These are phyloP conservation scores for Draba incana DNA, from an alignment of 345 rosid species.

Conservation along the genomic window DNA sequence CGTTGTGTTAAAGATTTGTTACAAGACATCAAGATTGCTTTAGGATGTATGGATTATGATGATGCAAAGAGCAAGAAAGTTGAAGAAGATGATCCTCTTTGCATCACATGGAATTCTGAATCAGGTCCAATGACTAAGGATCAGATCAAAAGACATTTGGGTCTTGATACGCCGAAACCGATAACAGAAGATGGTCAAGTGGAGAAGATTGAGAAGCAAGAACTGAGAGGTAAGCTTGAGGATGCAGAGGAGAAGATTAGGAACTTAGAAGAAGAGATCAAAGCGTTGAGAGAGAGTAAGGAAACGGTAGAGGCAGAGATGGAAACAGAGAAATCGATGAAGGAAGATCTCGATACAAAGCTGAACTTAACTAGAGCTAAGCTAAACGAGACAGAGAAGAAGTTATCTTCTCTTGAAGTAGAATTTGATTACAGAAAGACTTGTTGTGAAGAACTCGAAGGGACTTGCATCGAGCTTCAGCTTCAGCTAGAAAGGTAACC, in stretches of 20 bases:
- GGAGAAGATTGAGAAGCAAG: slow-evolving; percentile 48
- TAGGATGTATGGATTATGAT: slow-evolving; percentile 55
- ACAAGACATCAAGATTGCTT: slow-evolving; percentile 78
- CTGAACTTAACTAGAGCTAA: slow-evolving; percentile 67
- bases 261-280: slow-evolving; percentile 55
- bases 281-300: slow-evolving; percentile 53
- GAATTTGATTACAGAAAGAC: slow-evolving; percentile 79
- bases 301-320: slow-evolving; percentile 62
- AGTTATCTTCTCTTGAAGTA: slow-evolving; percentile 74
- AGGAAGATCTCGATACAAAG: slow-evolving; percentile 88
- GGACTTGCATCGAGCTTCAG: slow-evolving; percentile 88
- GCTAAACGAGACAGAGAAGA: slow-evolving; percentile 70
- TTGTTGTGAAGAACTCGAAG: slow-evolving; percentile 88
- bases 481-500: slow-evolving; percentile 85
- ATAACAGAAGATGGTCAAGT: no score
- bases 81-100: slow-evolving; percentile 42
- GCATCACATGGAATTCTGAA: slow-evolving; percentile 54
- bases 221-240: slow-evolving; percentile 44
- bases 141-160: slow-evolving; percentile 65
- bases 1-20: slow-evolving; percentile 57
- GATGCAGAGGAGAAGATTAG: slow-evolving; percentile 54
- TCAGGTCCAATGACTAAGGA: slow-evolving; percentile 55
- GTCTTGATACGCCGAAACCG: no score
- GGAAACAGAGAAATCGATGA: slow-evolving; percentile 69
- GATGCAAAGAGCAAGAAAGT: slow-evolving; percentile 17